Base-by-base conservation (phyloP, 2,329 filamentous ascomycete species). In the Parastagonospora avenae region DNA sequence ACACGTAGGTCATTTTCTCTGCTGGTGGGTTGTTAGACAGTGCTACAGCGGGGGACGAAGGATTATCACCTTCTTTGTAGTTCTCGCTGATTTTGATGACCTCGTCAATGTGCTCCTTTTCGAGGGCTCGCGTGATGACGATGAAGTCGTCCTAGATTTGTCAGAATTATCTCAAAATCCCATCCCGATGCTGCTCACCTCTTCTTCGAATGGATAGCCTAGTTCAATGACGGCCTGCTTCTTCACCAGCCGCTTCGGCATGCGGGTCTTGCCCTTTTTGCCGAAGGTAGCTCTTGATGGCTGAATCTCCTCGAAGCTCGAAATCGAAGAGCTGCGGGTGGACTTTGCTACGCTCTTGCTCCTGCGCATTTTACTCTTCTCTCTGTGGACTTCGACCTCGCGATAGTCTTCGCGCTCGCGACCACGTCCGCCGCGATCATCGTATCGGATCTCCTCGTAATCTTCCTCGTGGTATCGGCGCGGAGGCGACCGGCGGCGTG, bases 101-200 rank as follows among this genome's bases (percentile, higher is more conserved):
- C 65, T 95, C 89, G 62, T 97, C 92, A 57, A 97, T 97, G 63
- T 96, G 91, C 14, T 93, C 86, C 63, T 95, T 92, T 12, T 91
- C 90, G 4, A 97, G 81, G 8, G 93, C 92, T 67, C 90, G 88
- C 62, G 89, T 85, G 30, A 97, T 86, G 45, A 96, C 84, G 62
- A 94, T 85, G 16, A 88, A 89, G 60, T 89, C 87, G 33, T 89
- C 91, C 90, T 94, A 59, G 7, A 6, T 31, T 30, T 48, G 45
- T 63, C 57, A 82, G 76, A 35, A 48, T 42, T 6, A 33, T 35
- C 39, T 35, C 39, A 35, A 19, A 2, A 10, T 29, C 7, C 24
- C 10, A 12, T 9, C 7, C 4, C 31, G 27, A 8, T 30, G 15
- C 16, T 16, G 58, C 84, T 62, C 74, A 92, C 91, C 81, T 96